Percentiles rank a stretch among this genome's conserved stretches.
phyloP scores from a whole-genome alignment of 768 basidiomycete genomes.

The Suillus brevipes region DNA sequence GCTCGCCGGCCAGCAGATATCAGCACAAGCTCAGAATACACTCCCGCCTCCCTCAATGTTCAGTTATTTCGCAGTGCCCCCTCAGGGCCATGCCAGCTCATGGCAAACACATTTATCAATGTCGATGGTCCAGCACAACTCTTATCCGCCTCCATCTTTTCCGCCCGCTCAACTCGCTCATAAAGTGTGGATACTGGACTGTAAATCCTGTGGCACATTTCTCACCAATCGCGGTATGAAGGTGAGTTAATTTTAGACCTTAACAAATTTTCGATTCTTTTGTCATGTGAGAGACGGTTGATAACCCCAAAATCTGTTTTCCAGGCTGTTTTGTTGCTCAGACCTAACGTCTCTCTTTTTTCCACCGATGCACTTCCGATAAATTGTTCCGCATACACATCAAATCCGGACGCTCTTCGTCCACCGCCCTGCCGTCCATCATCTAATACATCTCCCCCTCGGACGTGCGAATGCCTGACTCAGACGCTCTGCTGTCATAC shows the following conservation, averaged over 20 bases:
- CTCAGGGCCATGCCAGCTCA: conserved; percentile 17
- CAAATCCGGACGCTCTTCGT: conserved; percentile 45
- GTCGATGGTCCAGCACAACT: conserved; percentile 39
- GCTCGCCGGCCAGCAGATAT: conserved; percentile 10
- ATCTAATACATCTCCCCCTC: conserved; percentile 32
- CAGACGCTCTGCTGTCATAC: conserved; percentile 79
- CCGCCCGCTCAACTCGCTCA: conserved; percentile 51
- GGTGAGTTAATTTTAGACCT: conserved; percentile 39
- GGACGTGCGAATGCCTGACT: conserved; percentile 85
- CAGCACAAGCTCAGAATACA: conserved; percentile 12
- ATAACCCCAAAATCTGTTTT: conserved; percentile 10
- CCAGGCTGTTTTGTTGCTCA: conserved; percentile 80
- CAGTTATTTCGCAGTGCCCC: conserved; percentile 26
- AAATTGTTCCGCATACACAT: conserved; percentile 69
- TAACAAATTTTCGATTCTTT: conserved; percentile 3
- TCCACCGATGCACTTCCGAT: conserved; percentile 79
- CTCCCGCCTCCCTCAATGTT: conserved; percentile 23
- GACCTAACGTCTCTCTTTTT: conserved; percentile 78
- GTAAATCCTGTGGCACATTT: conserved; percentile 70
- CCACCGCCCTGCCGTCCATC: conserved; percentile 40
- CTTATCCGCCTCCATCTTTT: conserved; percentile 42
- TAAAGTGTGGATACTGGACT: conserved; percentile 82
- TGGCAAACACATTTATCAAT: conserved; percentile 38
- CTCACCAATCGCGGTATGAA: conserved; percentile 87
- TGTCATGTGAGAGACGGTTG: conserved; percentile 6